Evolutionary conservation across 2,329 filamentous ascomycete species (phyloP).

Genomic region (Colletotrichum sp.): DNA sequence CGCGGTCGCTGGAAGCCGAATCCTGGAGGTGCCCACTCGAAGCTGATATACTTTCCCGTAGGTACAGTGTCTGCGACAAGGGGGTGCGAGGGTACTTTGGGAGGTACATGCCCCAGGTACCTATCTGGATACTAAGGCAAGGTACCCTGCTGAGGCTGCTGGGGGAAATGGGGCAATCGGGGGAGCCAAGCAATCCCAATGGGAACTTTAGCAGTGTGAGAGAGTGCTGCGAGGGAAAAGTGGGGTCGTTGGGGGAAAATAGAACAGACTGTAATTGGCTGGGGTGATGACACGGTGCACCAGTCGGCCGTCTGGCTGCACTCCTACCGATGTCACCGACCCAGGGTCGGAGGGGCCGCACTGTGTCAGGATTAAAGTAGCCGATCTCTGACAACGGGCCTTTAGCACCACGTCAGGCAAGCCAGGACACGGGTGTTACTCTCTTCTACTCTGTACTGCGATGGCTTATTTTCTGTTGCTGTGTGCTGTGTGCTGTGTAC

Average conservation of each 20-base stretch:
- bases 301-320: not conserved
- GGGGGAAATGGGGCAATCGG: not conserved
- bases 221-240: not conserved
- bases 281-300: not conserved
- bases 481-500: not conserved
- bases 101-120: not conserved
- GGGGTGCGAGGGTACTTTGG: not conserved
- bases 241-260: not conserved
- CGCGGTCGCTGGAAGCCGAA: not conserved
- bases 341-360: not conserved
- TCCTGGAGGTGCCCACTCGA: not conserved
- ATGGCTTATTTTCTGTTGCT: not conserved
- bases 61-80: not conserved
- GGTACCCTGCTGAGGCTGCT: not conserved
- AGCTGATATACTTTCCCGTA: slow-evolving; percentile 7
- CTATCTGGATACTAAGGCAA: not conserved
- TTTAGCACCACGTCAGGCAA: not conserved
- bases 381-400: slow-evolving; percentile 1
- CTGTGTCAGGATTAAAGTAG: slow-evolving; percentile 8
- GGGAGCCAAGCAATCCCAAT: not conserved
- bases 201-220: not conserved
- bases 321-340: not conserved
- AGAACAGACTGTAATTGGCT: not conserved
- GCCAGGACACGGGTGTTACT: slow-evolving; percentile 2
- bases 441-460: not conserved